Evolutionary conservation across 2,329 filamentous ascomycete species (phyloP).

Genomic region (Penicillium brasilianum): DNA sequence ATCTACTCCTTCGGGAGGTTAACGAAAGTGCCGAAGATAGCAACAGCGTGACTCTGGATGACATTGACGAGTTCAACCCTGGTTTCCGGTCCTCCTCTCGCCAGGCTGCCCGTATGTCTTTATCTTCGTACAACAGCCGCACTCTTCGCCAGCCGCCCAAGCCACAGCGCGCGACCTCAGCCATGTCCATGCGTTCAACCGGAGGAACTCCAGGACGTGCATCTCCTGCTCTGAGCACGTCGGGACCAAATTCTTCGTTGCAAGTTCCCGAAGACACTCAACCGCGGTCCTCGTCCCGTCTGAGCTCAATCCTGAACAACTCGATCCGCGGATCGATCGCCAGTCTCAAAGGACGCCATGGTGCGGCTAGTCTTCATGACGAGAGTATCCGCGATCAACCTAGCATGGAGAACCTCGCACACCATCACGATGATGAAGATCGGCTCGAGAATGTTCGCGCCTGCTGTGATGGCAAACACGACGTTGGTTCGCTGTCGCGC

Average conservation of each 20-base stretch:
- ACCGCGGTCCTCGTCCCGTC: conserved; percentile 52
- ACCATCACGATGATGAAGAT: conserved; percentile 69
- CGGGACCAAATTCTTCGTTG: conserved; percentile 40
- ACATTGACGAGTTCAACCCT: conserved; percentile 82
- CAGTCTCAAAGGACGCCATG: conserved; percentile 51
- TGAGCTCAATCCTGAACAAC: conserved; percentile 55
- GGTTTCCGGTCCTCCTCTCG: conserved; percentile 60
- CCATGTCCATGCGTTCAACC: conserved; percentile 45
- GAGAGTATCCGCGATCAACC: conserved; percentile 60
- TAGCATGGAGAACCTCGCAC: conserved; percentile 80
- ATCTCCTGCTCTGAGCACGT: conserved; percentile 43
- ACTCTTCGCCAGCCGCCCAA: conserved; percentile 71
- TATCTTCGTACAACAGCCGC: conserved; percentile 81
- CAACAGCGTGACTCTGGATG: conserved; percentile 64
- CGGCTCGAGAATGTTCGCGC: conserved; percentile 92
- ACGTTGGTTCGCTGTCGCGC: conserved; percentile 59
- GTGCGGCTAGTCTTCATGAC: conserved; percentile 44
- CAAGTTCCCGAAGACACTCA: conserved; percentile 43
- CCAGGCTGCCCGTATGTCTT: conserved; percentile 63
- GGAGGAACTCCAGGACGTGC: conserved; percentile 43
- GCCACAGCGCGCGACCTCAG: conserved; percentile 42
- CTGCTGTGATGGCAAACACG: conserved; percentile 91
- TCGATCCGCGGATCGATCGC: conserved; percentile 57
- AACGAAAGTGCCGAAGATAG: conserved; percentile 60
- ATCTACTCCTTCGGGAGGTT: conserved; percentile 79